These are phyloP conservation scores for Plantago major DNA, from an alignment of 257 asterid species.

Conservation along the genomic window DNA sequence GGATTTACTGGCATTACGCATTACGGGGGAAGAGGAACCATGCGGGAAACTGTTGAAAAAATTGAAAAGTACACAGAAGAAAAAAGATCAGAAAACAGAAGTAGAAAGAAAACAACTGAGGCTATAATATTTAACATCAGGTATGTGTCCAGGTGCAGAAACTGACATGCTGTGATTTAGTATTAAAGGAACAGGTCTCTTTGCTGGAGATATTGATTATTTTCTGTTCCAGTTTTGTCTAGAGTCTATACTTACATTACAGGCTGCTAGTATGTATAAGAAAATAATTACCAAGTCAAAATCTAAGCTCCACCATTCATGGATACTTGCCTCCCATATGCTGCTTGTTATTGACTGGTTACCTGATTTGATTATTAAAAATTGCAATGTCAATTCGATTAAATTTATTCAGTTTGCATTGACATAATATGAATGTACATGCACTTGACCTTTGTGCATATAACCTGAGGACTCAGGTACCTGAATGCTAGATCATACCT, in stretches of 20 bases:
- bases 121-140: conserved; percentile 15
- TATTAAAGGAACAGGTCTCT: conserved; percentile 11
- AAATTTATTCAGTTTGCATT: conserved; percentile 19
- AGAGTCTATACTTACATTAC: conserved; percentile 11
- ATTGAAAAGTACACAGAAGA: background rate
- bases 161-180: conserved; percentile 10
- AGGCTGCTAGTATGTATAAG: conserved; percentile 10
- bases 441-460: conserved; percentile 25
- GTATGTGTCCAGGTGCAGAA: conserved; percentile 13
- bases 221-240: background rate
- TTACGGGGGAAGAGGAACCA: background rate
- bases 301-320: conserved; percentile 45
- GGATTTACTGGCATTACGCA: too few relatives aligned
- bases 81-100: background rate
- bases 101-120: background rate
- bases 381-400: conserved; percentile 32
- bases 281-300: conserved; percentile 25
- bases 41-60: conserved; percentile 1
- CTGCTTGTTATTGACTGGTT: conserved; percentile 22
- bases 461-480: conserved; percentile 4
- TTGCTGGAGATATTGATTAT: conserved; percentile 3
- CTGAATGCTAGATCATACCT: too few relatives aligned
- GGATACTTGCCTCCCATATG: conserved; percentile 41
- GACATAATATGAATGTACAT: conserved; percentile 27
- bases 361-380: conserved; percentile 27